A percentile compares a stretch with the other conserved stretches of the same genome.
Evolutionary conservation across 441 rosid genomes (phyloP).

Genomic region (Erodium moschatum): DNA sequence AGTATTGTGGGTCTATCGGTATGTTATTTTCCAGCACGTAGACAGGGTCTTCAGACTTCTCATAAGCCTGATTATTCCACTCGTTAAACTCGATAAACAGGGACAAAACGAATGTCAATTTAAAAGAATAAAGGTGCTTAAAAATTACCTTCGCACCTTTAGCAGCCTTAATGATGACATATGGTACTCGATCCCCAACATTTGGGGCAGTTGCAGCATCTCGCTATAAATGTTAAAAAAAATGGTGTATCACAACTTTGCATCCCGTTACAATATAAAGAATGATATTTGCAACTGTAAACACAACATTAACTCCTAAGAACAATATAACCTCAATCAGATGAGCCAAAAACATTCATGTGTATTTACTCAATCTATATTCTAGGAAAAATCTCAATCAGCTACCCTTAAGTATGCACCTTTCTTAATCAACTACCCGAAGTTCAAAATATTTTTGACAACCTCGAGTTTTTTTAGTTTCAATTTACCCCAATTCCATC

Average conservation of each 20-base stretch:
- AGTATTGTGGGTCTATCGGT: conserved; percentile 87
- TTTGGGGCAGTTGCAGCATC: conserved; percentile 98
- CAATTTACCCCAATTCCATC: too few species aligned
- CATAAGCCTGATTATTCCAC: conserved; percentile 65
- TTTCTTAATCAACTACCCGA: too few species aligned
- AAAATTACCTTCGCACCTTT: conserved; percentile 89
- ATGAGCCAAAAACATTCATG: background rate
- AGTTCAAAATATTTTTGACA: too few species aligned
- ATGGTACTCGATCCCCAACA: conserved; percentile 98
- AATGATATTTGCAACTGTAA: too few species aligned
- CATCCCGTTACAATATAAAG: too few species aligned
- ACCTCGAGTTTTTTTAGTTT: too few species aligned
- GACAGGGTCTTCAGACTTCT: conserved; percentile 92
- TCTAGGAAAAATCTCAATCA: too few species aligned
- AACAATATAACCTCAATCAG: background rate
- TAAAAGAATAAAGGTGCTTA: conserved; percentile 10
- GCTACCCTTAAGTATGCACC: too few species aligned
- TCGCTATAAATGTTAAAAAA: conserved; percentile 47
- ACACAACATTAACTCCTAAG: too few species aligned
- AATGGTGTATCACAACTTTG: too few species aligned
- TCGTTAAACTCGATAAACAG: conserved; percentile 12
- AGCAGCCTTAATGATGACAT: conserved; percentile 82
- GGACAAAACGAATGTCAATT: background rate
- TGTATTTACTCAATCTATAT: background rate
- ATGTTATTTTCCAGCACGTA: conserved; percentile 85